phyloP scores from a whole-genome alignment of 495 filamentous ascomycete genomes.

The Daldinia loculata region DNA sequence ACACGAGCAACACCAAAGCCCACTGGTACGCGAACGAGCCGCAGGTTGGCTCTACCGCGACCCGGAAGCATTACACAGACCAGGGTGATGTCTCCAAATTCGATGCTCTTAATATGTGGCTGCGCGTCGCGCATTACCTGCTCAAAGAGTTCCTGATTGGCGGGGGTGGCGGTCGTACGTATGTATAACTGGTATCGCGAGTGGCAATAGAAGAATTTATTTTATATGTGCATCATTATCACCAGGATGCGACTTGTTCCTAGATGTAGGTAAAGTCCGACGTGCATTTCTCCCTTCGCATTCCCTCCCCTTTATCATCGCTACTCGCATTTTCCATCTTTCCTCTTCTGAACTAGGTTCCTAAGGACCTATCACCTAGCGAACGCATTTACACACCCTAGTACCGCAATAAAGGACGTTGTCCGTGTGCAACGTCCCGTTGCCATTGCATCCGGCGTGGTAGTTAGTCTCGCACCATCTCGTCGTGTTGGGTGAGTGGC shows the following conservation, averaged over 20 bases:
- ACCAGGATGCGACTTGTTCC: background rate
- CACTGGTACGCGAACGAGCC: too few species aligned
- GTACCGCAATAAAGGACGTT: slow-evolving; percentile 3
- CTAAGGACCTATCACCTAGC: background rate
- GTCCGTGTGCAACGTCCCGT: background rate
- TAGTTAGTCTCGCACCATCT: background rate
- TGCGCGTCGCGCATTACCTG: too few species aligned
- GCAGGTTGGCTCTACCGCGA: too few species aligned
- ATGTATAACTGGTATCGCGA: too few species aligned
- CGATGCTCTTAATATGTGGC: background rate
- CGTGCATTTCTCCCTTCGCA: background rate
- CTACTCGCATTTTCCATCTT: background rate
- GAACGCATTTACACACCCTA: slow-evolving; percentile 3
- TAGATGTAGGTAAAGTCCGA: background rate
- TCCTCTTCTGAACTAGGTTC: background rate
- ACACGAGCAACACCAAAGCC: too few species aligned
- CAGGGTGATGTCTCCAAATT: background rate
- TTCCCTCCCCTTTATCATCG: background rate
- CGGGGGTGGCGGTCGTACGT: too few species aligned
- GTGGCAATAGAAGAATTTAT: too few species aligned
- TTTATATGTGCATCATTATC: too few species aligned
- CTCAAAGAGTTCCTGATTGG: too few species aligned
- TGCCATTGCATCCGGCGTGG: background rate
- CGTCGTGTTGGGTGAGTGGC: slow-evolving; percentile 1
- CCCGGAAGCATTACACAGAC: background rate